phyloP scores from a whole-genome alignment of 2,329 filamentous ascomycete genomes.

The Helminthosporium solani region DNA sequence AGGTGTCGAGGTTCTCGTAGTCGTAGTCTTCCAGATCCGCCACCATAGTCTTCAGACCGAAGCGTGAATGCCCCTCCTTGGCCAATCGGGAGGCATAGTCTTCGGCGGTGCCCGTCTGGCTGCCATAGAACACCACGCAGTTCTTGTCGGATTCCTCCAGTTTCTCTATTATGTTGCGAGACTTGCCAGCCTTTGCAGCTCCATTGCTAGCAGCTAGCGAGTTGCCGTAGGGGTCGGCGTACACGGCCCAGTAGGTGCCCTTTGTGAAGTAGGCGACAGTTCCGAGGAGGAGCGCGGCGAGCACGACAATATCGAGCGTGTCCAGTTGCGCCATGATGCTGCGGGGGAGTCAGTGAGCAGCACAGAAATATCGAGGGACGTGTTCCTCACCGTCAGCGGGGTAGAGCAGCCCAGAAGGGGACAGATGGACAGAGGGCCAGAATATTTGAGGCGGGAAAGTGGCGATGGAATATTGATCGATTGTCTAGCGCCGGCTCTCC shows the following conservation, averaged over 20 bases:
- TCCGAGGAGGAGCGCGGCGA: conserved; percentile 78
- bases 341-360: conserved; percentile 4
- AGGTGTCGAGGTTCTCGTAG: conserved; percentile 85
- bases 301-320: conserved; percentile 90
- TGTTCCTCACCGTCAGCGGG: background rate
- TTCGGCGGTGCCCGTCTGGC: conserved; percentile 96
- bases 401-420: too few species aligned
- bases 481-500: conserved; percentile 14
- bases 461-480: conserved; percentile 22
- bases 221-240: conserved; percentile 83
- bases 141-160: conserved; percentile 96
- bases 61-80: conserved; percentile 95
- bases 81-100: conserved; percentile 95
- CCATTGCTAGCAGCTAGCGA: conserved; percentile 67
- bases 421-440: conserved; percentile 18
- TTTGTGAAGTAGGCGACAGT: conserved; percentile 97
- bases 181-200: conserved; percentile 74
- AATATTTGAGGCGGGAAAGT: conserved; percentile 11
- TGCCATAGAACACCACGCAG: conserved; percentile 97
- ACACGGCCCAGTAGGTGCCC: conserved; percentile 86
- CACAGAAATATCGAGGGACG: background rate
- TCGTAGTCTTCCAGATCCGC: conserved; percentile 98
- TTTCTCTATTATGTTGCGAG: conserved; percentile 90
- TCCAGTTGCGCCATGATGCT: conserved; percentile 88
- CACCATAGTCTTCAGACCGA: conserved; percentile 96